Evolutionary conservation across 495 filamentous ascomycete genomes (phyloP), one percentile per base, ranked within the genome.

Genomic region (Aspergillus hancockii): DNA sequence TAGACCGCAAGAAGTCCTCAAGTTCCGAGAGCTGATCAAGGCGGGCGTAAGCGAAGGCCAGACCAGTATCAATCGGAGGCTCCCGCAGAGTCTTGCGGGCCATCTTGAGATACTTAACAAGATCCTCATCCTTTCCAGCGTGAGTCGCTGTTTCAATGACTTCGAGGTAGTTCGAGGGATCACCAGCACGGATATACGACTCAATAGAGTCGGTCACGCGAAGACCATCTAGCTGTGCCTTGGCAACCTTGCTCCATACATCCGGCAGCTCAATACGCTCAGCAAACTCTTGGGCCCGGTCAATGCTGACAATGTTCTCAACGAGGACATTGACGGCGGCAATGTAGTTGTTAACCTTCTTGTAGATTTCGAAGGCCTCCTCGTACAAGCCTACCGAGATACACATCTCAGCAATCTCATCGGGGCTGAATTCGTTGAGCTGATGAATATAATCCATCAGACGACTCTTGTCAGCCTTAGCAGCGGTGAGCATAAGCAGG

Each of bases 221-320:
- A 22, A 98, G 86, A 63, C 95, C 95, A 71, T 98, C 95, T 45
- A 99, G 82, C 75, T 99, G 95, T 49, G 95, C 95, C 83, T 99
- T 99, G 64, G 91, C 95, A 62, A 99, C 92, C 79, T 87, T 90
- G 80, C 94, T 98, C 95, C 95, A 99, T n/a, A 99, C 95, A 66
- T 97, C 92, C 8, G 95, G 89, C 46, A 92, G 80, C 68, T 99
- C 95, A 54, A 97, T 90, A 61, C 92, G 91, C 69, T 99, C 95
- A 22, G 94, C 95, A 68, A 93, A 99, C 54, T 94, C 91, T 66
- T 96, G 94, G 2, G 95, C 93, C 62, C 95, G 89, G 70, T 99
- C 95, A 69, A 99, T 98, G 81, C 95, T 98, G 61, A 97, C 94
- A 67, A 99, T 84, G 68, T 99, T 89, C 69, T 99, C 94, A 45